These are phyloP conservation scores for Lodderomyces parapsilosis DNA, from an alignment of 1,139 yeast genomes.

Conservation along the genomic window DNA sequence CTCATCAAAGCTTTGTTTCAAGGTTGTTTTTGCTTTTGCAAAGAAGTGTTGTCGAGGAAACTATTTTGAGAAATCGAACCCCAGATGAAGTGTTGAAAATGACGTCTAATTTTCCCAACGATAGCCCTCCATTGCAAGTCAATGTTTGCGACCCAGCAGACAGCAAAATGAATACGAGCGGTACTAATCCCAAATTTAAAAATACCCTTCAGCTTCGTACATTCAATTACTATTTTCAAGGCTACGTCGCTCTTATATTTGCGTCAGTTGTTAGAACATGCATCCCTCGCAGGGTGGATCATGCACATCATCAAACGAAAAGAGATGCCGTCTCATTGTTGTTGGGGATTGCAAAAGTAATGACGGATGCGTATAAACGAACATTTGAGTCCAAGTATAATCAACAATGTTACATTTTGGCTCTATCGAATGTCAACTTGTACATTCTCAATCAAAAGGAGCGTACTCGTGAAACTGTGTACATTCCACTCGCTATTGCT, in stretches of 20 bases:
- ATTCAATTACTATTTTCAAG: slow-evolving; percentile 49
- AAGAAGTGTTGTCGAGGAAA: slow-evolving; percentile 58
- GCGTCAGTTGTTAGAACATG: slow-evolving; percentile 40
- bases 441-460: slow-evolving; percentile 29
- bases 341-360: slow-evolving; percentile 10
- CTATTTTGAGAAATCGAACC: slow-evolving; percentile 42
- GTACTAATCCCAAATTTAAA: slow-evolving; percentile 55
- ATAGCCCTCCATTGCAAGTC: slow-evolving; percentile 36
- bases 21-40: slow-evolving; percentile 45
- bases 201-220: slow-evolving; percentile 58
- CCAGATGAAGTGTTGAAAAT: slow-evolving; percentile 49
- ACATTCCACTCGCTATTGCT: slow-evolving; percentile 46
- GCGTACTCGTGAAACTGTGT: slow-evolving; percentile 29
- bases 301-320: slow-evolving; percentile 30
- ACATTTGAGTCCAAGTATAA: slow-evolving; percentile 5
- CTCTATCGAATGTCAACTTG: slow-evolving; percentile 28
- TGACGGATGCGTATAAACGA: slow-evolving; percentile 1
- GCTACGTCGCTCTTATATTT: slow-evolving; percentile 44
- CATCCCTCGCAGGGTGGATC: slow-evolving; percentile 47
- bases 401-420: slow-evolving; percentile 28
- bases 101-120: slow-evolving; percentile 33
- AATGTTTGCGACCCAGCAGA: slow-evolving; percentile 33
- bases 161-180: slow-evolving; percentile 33
- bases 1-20: slow-evolving; percentile 22
- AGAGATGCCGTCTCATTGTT: slow-evolving; percentile 42